Conservation (phyloP, 192 early-diverging fungal species). For the Rhizoclosmatium globosum region DNA sequence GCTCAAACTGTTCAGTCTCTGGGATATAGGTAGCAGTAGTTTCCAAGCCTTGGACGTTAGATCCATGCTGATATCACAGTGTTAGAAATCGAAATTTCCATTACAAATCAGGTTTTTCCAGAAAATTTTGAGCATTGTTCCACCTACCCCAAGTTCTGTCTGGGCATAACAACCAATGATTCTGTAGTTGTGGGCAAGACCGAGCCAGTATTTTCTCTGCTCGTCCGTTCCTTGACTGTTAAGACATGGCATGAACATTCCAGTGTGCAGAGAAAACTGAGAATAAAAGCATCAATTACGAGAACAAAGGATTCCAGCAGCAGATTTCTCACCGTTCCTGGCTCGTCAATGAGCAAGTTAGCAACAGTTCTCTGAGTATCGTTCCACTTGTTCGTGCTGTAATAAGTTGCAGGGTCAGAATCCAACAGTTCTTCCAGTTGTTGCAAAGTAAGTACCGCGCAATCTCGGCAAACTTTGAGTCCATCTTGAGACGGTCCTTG, state of each 20-base stretch:
- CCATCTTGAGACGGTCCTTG: slow-evolving; percentile 66
- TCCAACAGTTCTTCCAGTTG: background rate
- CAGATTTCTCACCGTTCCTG: slow-evolving; percentile 50
- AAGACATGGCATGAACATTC: slow-evolving; percentile 87
- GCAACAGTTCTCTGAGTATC: slow-evolving; percentile 59
- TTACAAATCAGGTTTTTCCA: background rate
- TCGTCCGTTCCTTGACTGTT: slow-evolving; percentile 76
- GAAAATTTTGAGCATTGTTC: slow-evolving; percentile 14
- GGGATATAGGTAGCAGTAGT: slow-evolving; percentile 85
- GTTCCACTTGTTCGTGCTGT: slow-evolving; percentile 64
- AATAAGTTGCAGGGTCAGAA: background rate
- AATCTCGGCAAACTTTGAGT: slow-evolving; percentile 70
- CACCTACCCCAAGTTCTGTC: slow-evolving; percentile 74
- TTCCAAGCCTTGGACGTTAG: slow-evolving; percentile 90
- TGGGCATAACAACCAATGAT: slow-evolving; percentile 90
- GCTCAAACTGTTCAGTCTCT: slow-evolving; percentile 86
- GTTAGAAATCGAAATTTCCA: slow-evolving; percentile 25
- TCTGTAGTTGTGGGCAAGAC: slow-evolving; percentile 73
- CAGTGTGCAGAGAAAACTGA: slow-evolving; percentile 72
- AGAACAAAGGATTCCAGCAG: background rate
- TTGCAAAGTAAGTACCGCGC: slow-evolving; percentile 26
- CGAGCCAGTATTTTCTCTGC: slow-evolving; percentile 80
- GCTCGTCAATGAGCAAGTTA: slow-evolving; percentile 65
- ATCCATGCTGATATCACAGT: slow-evolving; percentile 62
- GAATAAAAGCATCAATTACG: background rate